Evolutionary conservation across 2,329 filamentous ascomycete species (phyloP).

Genomic region (Colletotrichum abscissum): DNA sequence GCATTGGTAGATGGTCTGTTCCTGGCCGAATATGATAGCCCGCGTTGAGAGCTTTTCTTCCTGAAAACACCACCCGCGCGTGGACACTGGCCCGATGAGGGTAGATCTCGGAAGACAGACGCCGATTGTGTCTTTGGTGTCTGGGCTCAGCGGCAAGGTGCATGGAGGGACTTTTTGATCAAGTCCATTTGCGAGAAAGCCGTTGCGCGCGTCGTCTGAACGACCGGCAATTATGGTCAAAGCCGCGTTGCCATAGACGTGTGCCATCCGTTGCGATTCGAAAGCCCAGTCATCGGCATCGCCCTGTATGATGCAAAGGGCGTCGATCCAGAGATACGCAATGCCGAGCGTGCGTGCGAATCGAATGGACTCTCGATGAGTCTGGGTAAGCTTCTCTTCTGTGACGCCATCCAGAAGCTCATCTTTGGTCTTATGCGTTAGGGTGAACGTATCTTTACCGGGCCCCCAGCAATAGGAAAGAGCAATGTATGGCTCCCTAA

Average conservation of each 20-base stretch:
- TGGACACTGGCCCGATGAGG: background rate
- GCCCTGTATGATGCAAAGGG: conserved; percentile 34
- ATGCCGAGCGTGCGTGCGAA: conserved; percentile 7
- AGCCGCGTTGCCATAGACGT: conserved; percentile 32
- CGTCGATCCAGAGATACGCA: conserved; percentile 22
- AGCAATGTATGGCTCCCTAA: conserved; percentile 8
- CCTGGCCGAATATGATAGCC: background rate
- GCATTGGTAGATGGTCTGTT: conserved; percentile 11
- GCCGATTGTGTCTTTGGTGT: background rate
- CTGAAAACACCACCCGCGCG: conserved; percentile 26
- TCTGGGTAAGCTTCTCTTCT: background rate
- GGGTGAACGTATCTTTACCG: background rate
- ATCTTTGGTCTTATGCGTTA: background rate
- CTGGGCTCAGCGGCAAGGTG: background rate
- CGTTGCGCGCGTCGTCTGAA: conserved; percentile 2
- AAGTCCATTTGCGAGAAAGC: conserved; percentile 5
- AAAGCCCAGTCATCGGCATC: conserved; percentile 31
- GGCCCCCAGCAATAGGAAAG: conserved; percentile 21
- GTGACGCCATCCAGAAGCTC: background rate
- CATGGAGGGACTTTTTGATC: background rate
- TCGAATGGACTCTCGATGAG: conserved; percentile 7
- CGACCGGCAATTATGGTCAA: conserved; percentile 25
- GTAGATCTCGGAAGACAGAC: background rate
- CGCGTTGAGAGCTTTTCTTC: conserved; percentile 10
- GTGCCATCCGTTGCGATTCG: conserved; percentile 32